A percentile compares a stretch with the other conserved stretches of the same genome.
phyloP scores from a whole-genome alignment of 176 grass and related monocot species.

The Triticum monococcum region DNA sequence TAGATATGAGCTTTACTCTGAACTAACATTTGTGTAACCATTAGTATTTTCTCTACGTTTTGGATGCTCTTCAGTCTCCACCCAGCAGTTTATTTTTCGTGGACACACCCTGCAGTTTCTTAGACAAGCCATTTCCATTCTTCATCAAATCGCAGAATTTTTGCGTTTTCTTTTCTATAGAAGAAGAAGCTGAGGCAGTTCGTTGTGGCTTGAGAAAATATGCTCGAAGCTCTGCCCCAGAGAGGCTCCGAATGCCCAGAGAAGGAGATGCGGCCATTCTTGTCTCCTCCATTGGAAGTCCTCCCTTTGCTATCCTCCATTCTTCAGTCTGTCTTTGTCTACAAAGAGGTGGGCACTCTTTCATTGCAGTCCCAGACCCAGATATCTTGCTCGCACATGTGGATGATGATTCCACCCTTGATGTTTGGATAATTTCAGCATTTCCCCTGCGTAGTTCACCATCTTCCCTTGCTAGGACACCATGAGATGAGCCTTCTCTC shows the following conservation, averaged over 20 bases:
- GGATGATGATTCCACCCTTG: constrained; percentile 2
- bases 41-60: neutral
- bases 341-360: neutral
- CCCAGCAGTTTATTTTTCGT: neutral
- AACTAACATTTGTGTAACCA: neutral
- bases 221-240: neutral
- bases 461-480: neutral
- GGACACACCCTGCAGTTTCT: neutral
- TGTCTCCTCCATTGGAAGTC: neutral
- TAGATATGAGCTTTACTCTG: neutral
- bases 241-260: neutral
- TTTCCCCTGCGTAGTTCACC: neutral
- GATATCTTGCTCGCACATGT: neutral
- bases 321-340: neutral
- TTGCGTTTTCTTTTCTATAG: neutral
- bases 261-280: neutral
- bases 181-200: neutral
- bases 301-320: neutral
- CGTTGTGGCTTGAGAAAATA: neutral
- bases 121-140: neutral
- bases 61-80: neutral
- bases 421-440: neutral
- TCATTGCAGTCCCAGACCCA: neutral
- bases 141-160: neutral
- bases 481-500: constrained; percentile 14